phyloP scores from a whole-genome alignment of 768 basidiomycete species.

The Mycena polygramma region DNA sequence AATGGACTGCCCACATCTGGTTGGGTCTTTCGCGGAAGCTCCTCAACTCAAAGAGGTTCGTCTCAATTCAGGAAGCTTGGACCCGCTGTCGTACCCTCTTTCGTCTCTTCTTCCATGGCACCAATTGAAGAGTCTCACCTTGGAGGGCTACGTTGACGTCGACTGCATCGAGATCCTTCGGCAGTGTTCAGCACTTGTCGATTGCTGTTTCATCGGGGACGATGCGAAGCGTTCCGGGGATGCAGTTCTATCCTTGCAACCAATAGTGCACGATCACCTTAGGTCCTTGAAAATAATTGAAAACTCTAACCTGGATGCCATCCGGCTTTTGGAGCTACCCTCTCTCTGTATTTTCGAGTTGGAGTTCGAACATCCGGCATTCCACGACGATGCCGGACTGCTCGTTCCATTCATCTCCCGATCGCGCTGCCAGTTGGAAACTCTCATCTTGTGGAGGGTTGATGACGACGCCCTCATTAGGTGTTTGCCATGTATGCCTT shows the following conservation, averaged over 20 bases:
- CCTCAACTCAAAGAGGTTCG: conserved; percentile 2
- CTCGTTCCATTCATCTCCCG: not conserved
- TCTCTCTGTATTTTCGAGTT: not conserved
- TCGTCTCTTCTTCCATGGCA: conserved; percentile 5
- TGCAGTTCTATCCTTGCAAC: not conserved
- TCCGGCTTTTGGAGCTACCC: not conserved
- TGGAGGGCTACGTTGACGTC: not conserved
- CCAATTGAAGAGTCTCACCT: conserved; percentile 14
- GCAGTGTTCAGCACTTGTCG: conserved; percentile 6
- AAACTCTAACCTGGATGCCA: not conserved
- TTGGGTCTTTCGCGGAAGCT: conserved; percentile 9
- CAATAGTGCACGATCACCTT: not conserved
- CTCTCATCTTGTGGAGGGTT: not conserved
- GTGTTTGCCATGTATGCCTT: conserved; percentile 4
- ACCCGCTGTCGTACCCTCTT: no score
- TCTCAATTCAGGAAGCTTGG: not conserved
- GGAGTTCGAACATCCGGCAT: not conserved
- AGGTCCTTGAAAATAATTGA: not conserved
- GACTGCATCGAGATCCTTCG: conserved; percentile 5
- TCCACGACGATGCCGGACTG: not conserved
- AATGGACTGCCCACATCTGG: not conserved
- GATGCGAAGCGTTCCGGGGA: not conserved
- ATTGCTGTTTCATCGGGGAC: conserved; percentile 2
- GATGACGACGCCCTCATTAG: not conserved
- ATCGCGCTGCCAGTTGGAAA: not conserved